Percentiles rank a stretch among this genome's conserved stretches.
These are phyloP conservation scores for Saccharomyces jurei DNA, from an alignment of 805 yeast genomes.

Conservation along the genomic window DNA sequence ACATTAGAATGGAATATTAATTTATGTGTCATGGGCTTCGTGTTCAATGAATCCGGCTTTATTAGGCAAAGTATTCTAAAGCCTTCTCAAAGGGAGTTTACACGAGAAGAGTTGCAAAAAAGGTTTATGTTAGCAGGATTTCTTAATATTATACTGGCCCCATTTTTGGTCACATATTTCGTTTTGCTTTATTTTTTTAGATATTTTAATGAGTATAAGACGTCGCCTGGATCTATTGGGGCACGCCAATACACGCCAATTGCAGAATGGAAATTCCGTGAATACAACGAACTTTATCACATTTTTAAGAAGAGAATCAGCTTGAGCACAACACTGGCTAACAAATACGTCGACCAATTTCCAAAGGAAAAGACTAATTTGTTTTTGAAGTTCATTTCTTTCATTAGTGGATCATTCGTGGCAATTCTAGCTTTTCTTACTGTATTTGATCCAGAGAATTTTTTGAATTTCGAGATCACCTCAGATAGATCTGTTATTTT, in stretches of 20 bases:
- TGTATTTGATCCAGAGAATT: slow-evolving; percentile 80
- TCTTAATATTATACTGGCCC: slow-evolving; percentile 73
- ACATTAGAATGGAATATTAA: slow-evolving; percentile 93
- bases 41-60: slow-evolving; percentile 78
- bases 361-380: slow-evolving; percentile 69
- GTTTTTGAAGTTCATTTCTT: slow-evolving; percentile 52
- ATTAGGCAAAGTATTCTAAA: slow-evolving; percentile 62
- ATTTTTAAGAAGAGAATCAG: slow-evolving; percentile 73
- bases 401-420: slow-evolving; percentile 80
- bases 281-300: slow-evolving; percentile 87
- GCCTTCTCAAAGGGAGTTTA: slow-evolving; percentile 55
- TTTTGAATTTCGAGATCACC: slow-evolving; percentile 81
- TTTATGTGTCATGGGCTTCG: slow-evolving; percentile 77
- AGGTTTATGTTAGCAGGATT: slow-evolving; percentile 84
- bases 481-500: slow-evolving; percentile 75
- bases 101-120: slow-evolving; percentile 63
- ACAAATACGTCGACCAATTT: slow-evolving; percentile 79
- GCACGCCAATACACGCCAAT: slow-evolving; percentile 85
- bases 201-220: slow-evolving; percentile 86
- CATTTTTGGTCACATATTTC: slow-evolving; percentile 78
- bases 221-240: slow-evolving; percentile 76
- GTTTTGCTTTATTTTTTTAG: slow-evolving; percentile 76
- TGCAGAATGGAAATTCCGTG: slow-evolving; percentile 93
- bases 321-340: slow-evolving; percentile 70
- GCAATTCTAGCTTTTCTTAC: slow-evolving; percentile 77